Evolutionary conservation across 2,329 filamentous ascomycete genomes (phyloP).

Genomic region (Emydomyces testavorans): DNA sequence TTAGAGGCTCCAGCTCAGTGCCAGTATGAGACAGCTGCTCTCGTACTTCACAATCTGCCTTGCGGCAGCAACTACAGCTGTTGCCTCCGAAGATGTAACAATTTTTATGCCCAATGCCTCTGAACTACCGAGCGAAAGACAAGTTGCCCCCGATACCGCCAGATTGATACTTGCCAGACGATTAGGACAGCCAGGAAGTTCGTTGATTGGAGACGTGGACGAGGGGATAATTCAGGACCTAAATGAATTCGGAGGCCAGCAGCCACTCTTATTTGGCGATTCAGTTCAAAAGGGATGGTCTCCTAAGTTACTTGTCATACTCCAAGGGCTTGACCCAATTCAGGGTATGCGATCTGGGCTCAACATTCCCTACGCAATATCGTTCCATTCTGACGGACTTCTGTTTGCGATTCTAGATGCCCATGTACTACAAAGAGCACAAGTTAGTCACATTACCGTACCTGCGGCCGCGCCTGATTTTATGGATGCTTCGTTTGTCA

Average conservation of each 20-base stretch:
- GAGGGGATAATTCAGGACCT: conserved; percentile 46
- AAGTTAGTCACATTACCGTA: not conserved
- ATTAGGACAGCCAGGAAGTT: conserved; percentile 40
- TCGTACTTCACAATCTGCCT: conserved; percentile 13
- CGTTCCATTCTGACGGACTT: not conserved
- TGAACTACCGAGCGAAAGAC: conserved; percentile 1
- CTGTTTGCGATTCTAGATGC: not conserved
- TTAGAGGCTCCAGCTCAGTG: not conserved
- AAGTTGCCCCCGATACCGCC: conserved; percentile 22
- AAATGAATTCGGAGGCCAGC: conserved; percentile 48
- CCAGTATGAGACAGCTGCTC: conserved; percentile 16
- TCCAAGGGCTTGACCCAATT: conserved; percentile 50
- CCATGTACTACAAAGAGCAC: not conserved
- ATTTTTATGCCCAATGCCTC: conserved; percentile 25
- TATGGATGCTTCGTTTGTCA: conserved; percentile 1
- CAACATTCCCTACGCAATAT: not conserved
- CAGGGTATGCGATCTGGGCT: conserved; percentile 37
- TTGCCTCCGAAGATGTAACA: conserved; percentile 21
- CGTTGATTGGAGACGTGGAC: conserved; percentile 30
- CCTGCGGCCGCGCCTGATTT: not conserved
- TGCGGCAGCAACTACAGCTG: conserved; percentile 10
- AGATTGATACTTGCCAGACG: conserved; percentile 36
- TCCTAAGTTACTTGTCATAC: conserved; percentile 27
- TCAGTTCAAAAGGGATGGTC: conserved; percentile 14
- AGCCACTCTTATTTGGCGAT: conserved; percentile 42